Evolutionary conservation across 1,139 yeast species (phyloP).

Genomic region (Yamadazyma triangularis): DNA sequence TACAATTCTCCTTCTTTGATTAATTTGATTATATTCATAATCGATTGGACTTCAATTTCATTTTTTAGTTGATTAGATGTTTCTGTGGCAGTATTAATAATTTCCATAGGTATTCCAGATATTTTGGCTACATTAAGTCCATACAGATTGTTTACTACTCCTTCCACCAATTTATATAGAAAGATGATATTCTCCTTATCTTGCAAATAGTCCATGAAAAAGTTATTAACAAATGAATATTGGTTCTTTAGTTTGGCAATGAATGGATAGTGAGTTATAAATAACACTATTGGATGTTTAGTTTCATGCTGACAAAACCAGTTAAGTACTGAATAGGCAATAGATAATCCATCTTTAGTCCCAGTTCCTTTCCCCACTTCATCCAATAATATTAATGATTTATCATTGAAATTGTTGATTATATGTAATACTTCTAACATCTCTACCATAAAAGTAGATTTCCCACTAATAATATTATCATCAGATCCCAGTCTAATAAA

Average conservation of each 20-base stretch:
- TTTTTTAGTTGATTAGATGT: slow-evolving; percentile 42
- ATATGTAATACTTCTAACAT: slow-evolving; percentile 62
- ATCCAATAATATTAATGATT: slow-evolving; percentile 68
- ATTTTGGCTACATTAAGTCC: slow-evolving; percentile 77
- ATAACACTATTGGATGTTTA: slow-evolving; percentile 54
- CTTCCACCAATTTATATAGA: slow-evolving; percentile 55
- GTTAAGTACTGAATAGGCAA: slow-evolving; percentile 73
- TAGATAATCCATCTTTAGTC: slow-evolving; percentile 83
- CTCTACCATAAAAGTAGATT: slow-evolving; percentile 76
- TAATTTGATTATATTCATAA: slow-evolving; percentile 3
- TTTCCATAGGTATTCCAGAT: slow-evolving; percentile 53
- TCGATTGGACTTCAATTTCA: slow-evolving; percentile 18
- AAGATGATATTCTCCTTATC: slow-evolving; percentile 46
- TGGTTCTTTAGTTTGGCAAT: slow-evolving; percentile 49
- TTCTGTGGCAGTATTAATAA: slow-evolving; percentile 46
- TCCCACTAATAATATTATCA: slow-evolving; percentile 63
- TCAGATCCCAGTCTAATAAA: slow-evolving; percentile 67
- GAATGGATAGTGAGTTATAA: slow-evolving; percentile 87
- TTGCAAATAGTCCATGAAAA: slow-evolving; percentile 70
- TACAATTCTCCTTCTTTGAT: neutral
- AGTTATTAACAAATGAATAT: slow-evolving; percentile 46
- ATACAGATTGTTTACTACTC: slow-evolving; percentile 62
- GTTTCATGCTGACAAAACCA: slow-evolving; percentile 47
- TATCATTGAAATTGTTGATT: slow-evolving; percentile 36
- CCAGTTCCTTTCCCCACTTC: slow-evolving; percentile 90